A percentile compares a stretch with the other conserved stretches of the same genome.
These are phyloP conservation scores for Malus orientalis DNA, from an alignment of 306 rosid genomes.

Conservation along the genomic window DNA sequence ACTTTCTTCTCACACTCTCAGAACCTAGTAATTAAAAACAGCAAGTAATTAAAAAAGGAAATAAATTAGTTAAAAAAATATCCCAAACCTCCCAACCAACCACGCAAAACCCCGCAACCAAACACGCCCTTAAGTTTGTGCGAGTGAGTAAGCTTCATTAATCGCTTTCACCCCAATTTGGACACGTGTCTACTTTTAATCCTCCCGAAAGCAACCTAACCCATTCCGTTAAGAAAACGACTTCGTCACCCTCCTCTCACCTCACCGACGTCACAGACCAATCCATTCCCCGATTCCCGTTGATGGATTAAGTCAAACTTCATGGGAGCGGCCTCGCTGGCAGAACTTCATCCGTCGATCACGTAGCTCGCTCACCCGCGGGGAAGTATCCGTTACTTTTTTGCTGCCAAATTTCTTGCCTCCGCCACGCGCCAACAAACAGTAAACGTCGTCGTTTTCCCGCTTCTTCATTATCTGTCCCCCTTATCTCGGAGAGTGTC, in stretches of 20 bases:
- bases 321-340: not conserved
- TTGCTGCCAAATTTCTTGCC: not conserved
- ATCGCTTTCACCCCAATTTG: not conserved
- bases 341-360: not conserved
- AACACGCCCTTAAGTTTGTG: not conserved
- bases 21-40: too few species aligned
- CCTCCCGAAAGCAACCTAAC: not conserved
- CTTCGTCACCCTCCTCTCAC: not conserved
- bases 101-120: not conserved
- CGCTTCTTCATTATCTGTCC: not conserved
- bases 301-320: not conserved
- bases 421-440: not conserved
- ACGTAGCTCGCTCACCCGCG: not conserved
- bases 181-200: not conserved
- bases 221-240: slow-evolving; percentile 8
- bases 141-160: not conserved
- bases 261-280: not conserved
- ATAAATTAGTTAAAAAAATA: not conserved
- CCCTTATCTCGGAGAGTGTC: slow-evolving; percentile 3
- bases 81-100: not conserved
- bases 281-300: not conserved
- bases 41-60: not conserved
- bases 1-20: too few species aligned
- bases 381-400: not conserved
- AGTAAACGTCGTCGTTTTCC: slow-evolving; percentile 6